These are phyloP conservation scores for Allium cepa DNA, from an alignment of 106 monocot genomes.

Conservation along the genomic window DNA sequence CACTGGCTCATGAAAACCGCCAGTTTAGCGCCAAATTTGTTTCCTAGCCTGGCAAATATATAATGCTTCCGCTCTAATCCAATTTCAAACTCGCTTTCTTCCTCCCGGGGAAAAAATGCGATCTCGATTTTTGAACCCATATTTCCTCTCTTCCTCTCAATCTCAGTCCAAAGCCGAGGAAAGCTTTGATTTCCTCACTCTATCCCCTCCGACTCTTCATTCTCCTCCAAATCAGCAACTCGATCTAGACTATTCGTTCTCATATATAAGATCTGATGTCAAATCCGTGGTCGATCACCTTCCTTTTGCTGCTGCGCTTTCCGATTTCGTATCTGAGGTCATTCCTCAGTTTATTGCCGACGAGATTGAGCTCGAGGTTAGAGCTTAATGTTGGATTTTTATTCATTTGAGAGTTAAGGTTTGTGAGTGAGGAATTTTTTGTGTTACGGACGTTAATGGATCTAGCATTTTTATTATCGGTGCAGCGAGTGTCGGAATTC, in stretches of 20 bases:
- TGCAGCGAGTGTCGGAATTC: slow-evolving; percentile 26
- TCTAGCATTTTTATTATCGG: neutral
- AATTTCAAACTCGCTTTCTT: neutral
- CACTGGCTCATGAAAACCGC: too few species aligned
- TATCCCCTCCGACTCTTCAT: slow-evolving; percentile 28
- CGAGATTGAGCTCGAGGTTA: neutral
- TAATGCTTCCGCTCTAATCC: too few species aligned
- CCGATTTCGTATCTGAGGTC: slow-evolving; percentile 44
- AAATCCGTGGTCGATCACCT: slow-evolving; percentile 29
- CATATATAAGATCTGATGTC: slow-evolving; percentile 6
- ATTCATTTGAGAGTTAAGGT: too few species aligned
- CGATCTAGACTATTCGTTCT: slow-evolving; percentile 4
- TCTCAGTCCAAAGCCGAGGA: slow-evolving; percentile 18
- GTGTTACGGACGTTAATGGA: too few species aligned
- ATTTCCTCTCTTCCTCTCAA: slow-evolving; percentile 52
- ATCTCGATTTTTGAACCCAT: slow-evolving; percentile 54
- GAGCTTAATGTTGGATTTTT: too few species aligned
- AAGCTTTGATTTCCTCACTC: slow-evolving; percentile 11
- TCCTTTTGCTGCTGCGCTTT: slow-evolving; percentile 41
- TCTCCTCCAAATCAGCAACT: slow-evolving; percentile 10
- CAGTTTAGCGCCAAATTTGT: too few species aligned
- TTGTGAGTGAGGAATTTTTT: too few species aligned
- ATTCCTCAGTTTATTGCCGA: slow-evolving; percentile 21
- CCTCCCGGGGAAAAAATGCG: slow-evolving; percentile 28
- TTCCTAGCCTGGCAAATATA: too few species aligned